A percentile compares a stretch with the other conserved stretches of the same genome.
These are phyloP conservation scores for Begonia fuchsioides DNA, from an alignment of 306 rosid species.

Conservation along the genomic window DNA sequence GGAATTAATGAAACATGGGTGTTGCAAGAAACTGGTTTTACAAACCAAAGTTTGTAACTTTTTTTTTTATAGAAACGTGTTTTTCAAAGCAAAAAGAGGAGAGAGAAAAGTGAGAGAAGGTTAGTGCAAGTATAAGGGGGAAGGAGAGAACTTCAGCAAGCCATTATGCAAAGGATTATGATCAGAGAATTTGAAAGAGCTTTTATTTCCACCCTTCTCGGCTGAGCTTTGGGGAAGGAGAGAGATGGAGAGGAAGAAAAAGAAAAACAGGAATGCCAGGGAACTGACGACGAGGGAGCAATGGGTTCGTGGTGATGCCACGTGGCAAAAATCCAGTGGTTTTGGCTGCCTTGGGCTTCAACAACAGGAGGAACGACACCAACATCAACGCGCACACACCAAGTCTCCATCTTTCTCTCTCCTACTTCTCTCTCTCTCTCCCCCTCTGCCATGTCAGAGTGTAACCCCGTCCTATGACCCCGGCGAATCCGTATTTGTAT, in stretches of 20 bases:
- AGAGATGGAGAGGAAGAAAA: neutral
- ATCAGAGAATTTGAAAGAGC: no score
- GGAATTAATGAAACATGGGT: no score
- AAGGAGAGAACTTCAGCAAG: no score
- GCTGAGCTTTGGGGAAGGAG: no score
- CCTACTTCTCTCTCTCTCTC: constrained; percentile 24
- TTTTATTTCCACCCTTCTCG: no score
- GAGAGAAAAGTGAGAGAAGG: neutral
- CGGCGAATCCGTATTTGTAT: constrained; percentile 80
- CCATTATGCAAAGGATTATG: no score
- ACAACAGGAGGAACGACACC: constrained; percentile 18
- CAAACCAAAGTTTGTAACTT: no score
- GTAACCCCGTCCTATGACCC: constrained; percentile 80
- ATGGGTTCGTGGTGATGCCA: constrained; percentile 8
- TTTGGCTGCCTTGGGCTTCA: constrained; percentile 13
- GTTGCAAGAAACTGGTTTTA: no score
- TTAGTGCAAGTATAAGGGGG: no score
- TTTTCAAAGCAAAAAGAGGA: no score
- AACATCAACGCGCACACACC: neutral
- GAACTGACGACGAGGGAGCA: constrained; percentile 5
- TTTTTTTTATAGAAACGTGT: no score
- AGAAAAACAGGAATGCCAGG: constrained; percentile 6
- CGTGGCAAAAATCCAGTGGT: constrained; percentile 17
- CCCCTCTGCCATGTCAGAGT: constrained; percentile 89
- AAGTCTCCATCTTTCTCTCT: constrained; percentile 1